Percentiles rank a stretch among this genome's conserved stretches.
Conservation (phyloP, 139 green algal genomes). For the Chlamydomonas applanata region DNA sequence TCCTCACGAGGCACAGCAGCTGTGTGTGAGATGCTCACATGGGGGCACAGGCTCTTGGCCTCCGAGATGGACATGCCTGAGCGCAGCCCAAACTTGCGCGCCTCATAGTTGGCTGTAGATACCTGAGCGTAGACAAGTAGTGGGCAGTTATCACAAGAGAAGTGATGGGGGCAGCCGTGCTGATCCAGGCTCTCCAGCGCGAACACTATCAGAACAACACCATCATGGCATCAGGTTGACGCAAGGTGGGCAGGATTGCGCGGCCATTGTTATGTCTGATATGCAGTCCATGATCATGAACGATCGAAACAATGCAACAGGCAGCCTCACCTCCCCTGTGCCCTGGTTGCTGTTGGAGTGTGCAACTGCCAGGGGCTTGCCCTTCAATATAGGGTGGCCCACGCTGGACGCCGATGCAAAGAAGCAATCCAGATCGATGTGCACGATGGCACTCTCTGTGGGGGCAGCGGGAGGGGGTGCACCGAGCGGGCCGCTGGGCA, state of each 20-base stretch:
- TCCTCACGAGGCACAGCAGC: no score
- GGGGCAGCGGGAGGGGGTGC: background rate
- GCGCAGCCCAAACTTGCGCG: slow-evolving; percentile 49
- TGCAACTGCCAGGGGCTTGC: slow-evolving; percentile 77
- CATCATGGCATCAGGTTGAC: no score
- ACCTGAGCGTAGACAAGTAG: slow-evolving; percentile 17
- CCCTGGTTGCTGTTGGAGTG: slow-evolving; percentile 79
- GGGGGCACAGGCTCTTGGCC: slow-evolving; percentile 85
- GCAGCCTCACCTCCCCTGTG: slow-evolving; percentile 69
- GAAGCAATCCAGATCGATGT: slow-evolving; percentile 99
- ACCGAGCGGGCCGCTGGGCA: background rate
- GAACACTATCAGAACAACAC: no score
- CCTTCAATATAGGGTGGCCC: slow-evolving; percentile 56
- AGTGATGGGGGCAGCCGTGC: no score
- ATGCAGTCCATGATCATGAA: no score
- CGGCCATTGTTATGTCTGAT: no score
- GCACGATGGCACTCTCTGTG: slow-evolving; percentile 67
- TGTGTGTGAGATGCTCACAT: no score
- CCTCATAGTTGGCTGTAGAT: slow-evolving; percentile 90
- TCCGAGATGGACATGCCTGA: slow-evolving; percentile 86
- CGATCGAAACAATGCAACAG: background rate
- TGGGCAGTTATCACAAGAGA: no score
- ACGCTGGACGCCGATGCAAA: slow-evolving; percentile 82
- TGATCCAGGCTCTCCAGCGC: no score
- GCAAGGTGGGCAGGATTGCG: no score